Evolutionary conservation across 2,329 filamentous ascomycete genomes (phyloP).

Genomic region (Amphichorda felina): DNA sequence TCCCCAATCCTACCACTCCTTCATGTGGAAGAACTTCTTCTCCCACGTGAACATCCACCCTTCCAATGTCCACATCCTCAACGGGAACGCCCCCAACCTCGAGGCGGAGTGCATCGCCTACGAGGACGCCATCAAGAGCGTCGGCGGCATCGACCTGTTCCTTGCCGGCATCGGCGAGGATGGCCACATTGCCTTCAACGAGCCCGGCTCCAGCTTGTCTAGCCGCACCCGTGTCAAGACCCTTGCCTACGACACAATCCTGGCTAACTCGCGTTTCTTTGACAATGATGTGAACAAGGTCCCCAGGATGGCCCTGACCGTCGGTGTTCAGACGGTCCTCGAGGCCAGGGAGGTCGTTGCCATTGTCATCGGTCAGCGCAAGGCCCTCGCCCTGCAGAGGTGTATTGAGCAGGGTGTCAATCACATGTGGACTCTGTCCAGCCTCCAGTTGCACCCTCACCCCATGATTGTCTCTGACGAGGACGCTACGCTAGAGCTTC

Average conservation of each 20-base stretch:
- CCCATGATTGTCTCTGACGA: conserved; percentile 78
- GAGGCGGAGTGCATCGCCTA: conserved; percentile 69
- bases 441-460: conserved; percentile 68
- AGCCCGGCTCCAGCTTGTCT: conserved; percentile 68
- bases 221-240: conserved; percentile 79
- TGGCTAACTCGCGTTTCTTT: conserved; percentile 80
- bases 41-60: conserved; percentile 73
- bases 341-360: conserved; percentile 74
- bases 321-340: conserved; percentile 73
- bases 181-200: conserved; percentile 85
- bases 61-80: conserved; percentile 72
- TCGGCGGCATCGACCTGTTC: conserved; percentile 76
- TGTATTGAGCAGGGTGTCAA: conserved; percentile 75
- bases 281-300: conserved; percentile 61
- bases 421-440: conserved; percentile 84
- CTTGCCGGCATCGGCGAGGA: conserved; percentile 77
- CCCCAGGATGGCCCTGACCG: conserved; percentile 71
- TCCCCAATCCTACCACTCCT: conserved; percentile 77
- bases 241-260: conserved; percentile 73
- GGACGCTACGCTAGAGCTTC: conserved; percentile 61
- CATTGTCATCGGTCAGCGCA: conserved; percentile 72
- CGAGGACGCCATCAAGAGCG: conserved; percentile 62
- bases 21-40: conserved; percentile 92
- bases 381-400: conserved; percentile 66
- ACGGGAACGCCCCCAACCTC: conserved; percentile 67